Evolutionary conservation across 805 yeast genomes (phyloP).

Genomic region (Starmerella gropengiesseri): DNA sequence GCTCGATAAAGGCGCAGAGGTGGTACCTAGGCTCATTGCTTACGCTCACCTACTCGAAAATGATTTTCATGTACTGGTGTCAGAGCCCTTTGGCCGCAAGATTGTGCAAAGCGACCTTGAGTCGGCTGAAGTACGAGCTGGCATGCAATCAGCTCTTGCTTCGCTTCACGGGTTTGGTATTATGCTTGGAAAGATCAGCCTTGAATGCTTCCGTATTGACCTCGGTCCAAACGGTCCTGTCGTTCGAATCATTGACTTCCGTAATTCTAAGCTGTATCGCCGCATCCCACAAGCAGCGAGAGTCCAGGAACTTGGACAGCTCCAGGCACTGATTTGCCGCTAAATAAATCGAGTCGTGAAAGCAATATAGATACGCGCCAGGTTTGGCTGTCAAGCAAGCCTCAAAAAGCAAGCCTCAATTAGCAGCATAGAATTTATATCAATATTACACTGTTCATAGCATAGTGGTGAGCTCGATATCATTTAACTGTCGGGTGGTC

Average conservation of each 20-base stretch:
- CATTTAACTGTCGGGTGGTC: no score
- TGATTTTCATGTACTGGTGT: slow-evolving; percentile 20
- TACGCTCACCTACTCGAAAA: slow-evolving; percentile 19
- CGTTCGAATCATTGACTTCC: slow-evolving; percentile 20
- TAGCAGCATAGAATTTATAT: no score
- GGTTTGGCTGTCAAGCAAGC: no score
- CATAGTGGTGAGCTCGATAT: no score
- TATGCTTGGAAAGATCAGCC: slow-evolving; percentile 18
- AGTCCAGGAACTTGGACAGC: slow-evolving; percentile 15
- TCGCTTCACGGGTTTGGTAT: slow-evolving; percentile 19
- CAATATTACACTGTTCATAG: no score
- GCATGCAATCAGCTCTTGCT: slow-evolving; percentile 18
- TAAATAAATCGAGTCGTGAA: no score
- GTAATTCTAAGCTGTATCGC: slow-evolving; percentile 20
- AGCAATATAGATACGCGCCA: no score
- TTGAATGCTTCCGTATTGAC: slow-evolving; percentile 21
- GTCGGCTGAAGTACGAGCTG: slow-evolving; percentile 4
- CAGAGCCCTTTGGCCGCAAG: slow-evolving; percentile 23
- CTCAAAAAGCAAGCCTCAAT: no score
- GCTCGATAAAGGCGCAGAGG: slow-evolving; percentile 3
- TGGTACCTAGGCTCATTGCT: slow-evolving; percentile 18
- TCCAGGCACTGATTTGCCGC: neutral
- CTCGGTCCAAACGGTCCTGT: slow-evolving; percentile 1
- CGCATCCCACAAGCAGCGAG: slow-evolving; percentile 20
- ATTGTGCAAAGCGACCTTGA: slow-evolving; percentile 16